phyloP scores from a whole-genome alignment of 805 yeast species.

The Candida gorgasii region DNA sequence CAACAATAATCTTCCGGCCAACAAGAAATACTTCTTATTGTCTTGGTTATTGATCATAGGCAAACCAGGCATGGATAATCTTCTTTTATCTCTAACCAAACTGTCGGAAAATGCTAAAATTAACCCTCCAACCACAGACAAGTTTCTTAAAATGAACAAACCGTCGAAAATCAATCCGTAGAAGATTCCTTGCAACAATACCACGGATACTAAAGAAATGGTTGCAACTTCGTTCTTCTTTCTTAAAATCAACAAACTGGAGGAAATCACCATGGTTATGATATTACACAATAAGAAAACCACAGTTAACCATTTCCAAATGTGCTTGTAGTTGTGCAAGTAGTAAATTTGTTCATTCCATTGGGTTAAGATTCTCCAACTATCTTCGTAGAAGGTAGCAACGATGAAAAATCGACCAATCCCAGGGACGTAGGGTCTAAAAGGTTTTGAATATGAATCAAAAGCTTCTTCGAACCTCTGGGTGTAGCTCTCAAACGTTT shows the following conservation, averaged over 20 bases:
- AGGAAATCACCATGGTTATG: conserved; percentile 68
- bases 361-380: conserved; percentile 78
- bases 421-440: conserved; percentile 78
- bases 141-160: conserved; percentile 79
- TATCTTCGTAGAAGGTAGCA: conserved; percentile 90
- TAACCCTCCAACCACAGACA: conserved; percentile 90
- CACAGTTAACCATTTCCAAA: conserved; percentile 76
- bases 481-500: conserved; percentile 51
- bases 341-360: conserved; percentile 91
- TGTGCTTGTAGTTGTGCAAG: conserved; percentile 73
- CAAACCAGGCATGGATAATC: conserved; percentile 68
- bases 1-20: conserved; percentile 86
- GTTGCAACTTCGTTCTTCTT: conserved; percentile 72
- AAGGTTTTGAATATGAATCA: conserved; percentile 50
- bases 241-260: conserved; percentile 69
- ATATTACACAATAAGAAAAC: conserved; percentile 67
- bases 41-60: conserved; percentile 73
- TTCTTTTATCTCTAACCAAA: conserved; percentile 72
- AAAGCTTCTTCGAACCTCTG: conserved; percentile 55
- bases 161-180: conserved; percentile 85
- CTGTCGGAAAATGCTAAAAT: conserved; percentile 85
- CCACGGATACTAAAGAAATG: conserved; percentile 65
- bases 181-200: conserved; percentile 78
- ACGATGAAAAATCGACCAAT: conserved; percentile 89
- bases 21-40: conserved; percentile 73